Evolutionary conservation across 768 basidiomycete genomes (phyloP).

Genomic region (Rhizopogon vesiculosus): DNA sequence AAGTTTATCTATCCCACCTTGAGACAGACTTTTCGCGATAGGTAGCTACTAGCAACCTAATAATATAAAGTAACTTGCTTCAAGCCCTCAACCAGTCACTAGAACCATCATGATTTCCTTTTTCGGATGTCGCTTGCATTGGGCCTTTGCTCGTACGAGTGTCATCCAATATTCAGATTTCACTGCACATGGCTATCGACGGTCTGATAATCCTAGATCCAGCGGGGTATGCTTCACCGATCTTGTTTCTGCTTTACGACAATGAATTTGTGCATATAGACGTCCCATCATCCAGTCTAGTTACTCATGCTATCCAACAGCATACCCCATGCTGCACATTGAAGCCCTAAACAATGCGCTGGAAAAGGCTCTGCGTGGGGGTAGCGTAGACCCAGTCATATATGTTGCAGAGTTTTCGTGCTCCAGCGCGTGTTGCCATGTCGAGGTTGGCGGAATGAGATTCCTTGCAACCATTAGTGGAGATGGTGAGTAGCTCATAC

Average conservation of each 20-base stretch:
- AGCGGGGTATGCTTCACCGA: constrained; percentile 49
- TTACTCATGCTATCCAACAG: constrained; percentile 71
- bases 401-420: constrained; percentile 49
- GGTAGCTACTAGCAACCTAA: too few relatives aligned
- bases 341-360: constrained; percentile 78
- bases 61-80: background rate
- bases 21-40: background rate
- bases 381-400: constrained; percentile 70
- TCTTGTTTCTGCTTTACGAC: constrained; percentile 6
- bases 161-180: background rate
- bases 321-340: constrained; percentile 82
- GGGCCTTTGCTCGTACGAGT: too few relatives aligned
- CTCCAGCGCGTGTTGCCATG: constrained; percentile 77
- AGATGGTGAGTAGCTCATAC: constrained; percentile 57
- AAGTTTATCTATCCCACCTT: background rate
- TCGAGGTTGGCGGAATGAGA: constrained; percentile 69
- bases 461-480: constrained; percentile 80
- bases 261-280: constrained; percentile 28
- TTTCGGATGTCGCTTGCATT: background rate
- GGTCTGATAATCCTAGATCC: constrained; percentile 77
- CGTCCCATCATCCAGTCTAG: constrained; percentile 87
- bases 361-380: constrained; percentile 45
- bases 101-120: background rate
- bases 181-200: constrained; percentile 62
- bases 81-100: too few relatives aligned